Evolutionary conservation across 345 rosid species (phyloP), one percentile per base, ranked within the genome.

Genomic region (Lepidium didymum): DNA sequence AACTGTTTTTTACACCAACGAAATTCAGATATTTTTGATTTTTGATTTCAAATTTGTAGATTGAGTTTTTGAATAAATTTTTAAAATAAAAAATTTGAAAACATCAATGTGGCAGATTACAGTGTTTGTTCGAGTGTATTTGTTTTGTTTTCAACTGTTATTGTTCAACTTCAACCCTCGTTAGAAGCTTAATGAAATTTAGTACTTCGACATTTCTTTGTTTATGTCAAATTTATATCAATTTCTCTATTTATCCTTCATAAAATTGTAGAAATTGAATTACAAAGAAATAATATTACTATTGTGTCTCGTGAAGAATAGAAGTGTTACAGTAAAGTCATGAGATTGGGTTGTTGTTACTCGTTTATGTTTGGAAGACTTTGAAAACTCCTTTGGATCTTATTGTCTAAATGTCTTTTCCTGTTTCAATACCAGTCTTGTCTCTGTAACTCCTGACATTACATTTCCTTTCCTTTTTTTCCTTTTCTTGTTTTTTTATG

Each of bases 381-480:
- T 67, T 59, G 78, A 74, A 60, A 74, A 67, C 78, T 74, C 78
- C 53, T 60, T 74, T 67, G 73, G 68, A 52, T 74, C 61, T 67
- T 74, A 60, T 60, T 60, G 78, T 59, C 78, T 35, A 50, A 29
- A 45, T 44, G 51, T 51, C 1, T 59, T 74, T 75, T 62, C 69
- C 54, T 46, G 45, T 75, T 62, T 75, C 59, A 47, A 75, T 62
- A 68, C 34, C 43, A 62, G 78, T 45, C 69, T 29, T 55, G 78
- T 62, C 74, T 75, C 38, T 53, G 23, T 53, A 74, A 68, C 78
- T 68, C 59, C 74, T 75, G 78, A 67, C 78, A 75, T 46, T 29
- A 37, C 74, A 35, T 53, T 52, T 52, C 43, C 33, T 61, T 54
- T 74, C 40, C 64, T 65, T 64, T 50, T 55, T 50, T 55, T 38